Conservation (phyloP, 805 yeast genomes). For the Starmerella bombi region DNA sequence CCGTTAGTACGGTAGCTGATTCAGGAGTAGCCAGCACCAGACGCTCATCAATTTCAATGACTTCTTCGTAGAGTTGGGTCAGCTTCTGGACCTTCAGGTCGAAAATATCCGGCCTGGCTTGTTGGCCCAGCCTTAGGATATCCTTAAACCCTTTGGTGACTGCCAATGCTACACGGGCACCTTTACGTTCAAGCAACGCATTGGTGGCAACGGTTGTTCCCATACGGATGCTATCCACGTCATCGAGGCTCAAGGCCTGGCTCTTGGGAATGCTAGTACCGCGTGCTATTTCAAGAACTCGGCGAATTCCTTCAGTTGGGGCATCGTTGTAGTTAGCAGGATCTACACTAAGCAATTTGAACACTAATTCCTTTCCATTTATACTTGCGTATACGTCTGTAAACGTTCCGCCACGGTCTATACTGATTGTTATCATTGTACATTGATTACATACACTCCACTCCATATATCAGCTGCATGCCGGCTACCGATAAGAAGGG, state of each 20-base stretch:
- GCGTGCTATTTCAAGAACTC: conserved; percentile 52
- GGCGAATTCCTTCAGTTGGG: conserved; percentile 79
- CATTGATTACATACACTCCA: conserved; percentile 1
- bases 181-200: conserved; percentile 84
- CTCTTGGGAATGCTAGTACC: conserved; percentile 45
- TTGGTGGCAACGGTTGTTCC: conserved; percentile 96
- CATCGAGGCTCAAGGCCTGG: conserved; percentile 37
- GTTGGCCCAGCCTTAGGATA: conserved; percentile 73
- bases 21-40: conserved; percentile 43
- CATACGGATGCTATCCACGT: conserved; percentile 61
- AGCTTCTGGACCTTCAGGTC: conserved; percentile 66
- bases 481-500: no score
- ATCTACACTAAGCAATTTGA: conserved; percentile 77
- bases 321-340: conserved; percentile 83
- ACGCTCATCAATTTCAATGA: conserved; percentile 78
- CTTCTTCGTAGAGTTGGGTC: conserved; percentile 56
- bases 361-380: conserved; percentile 43
- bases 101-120: conserved; percentile 80
- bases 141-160: conserved; percentile 86
- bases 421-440: conserved; percentile 18
- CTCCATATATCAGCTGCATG: no score
- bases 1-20: conserved; percentile 23
- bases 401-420: conserved; percentile 74
- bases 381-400: conserved; percentile 59
- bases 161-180: conserved; percentile 71